Base-by-base conservation (phyloP, 768 basidiomycete genomes). In the Tulasnella sp. region DNA sequence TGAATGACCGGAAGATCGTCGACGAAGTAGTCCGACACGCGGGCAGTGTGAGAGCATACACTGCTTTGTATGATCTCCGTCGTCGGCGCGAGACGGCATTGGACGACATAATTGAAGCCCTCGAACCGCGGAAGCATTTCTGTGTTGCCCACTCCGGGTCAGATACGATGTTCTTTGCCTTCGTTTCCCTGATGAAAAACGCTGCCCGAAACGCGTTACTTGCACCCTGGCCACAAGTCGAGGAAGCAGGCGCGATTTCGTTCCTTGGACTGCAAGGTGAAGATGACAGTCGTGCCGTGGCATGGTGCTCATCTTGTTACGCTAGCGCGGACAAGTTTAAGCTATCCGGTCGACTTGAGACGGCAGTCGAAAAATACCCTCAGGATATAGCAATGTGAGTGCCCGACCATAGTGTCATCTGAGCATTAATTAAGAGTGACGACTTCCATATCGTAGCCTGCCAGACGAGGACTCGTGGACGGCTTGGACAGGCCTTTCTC, bases 71-170 rank as follows among this genome's bases (percentile, higher is more conserved):
- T 46, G 76, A 76, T 31, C 76, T 76, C 12, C 76, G 34, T 37
- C 46, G 46, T n/a, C 41, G 76, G 34, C 46, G 76, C 41, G 76
- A 50, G 28, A 6, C 28, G 2, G 76, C 76, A 37, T 37, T 76
- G 24, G 76, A 76, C 75, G n/a, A 34, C 28, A 76, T 76, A 20
- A 12, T 76, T 22, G 75, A 48, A 44, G 75, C 75, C 60, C 64
- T 69, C 16, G 64, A 69, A 16, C 64, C 64, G 14, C 64, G 64
- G 14, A 69, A 69, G 64, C 64, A 69, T 28, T 69, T 69, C 28
- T 69, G 64, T 14, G 5, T 28, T 6, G 64, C 64, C 8, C 64
- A 69, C 37, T 69, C 64, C 4, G 64, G 31, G 34, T 69, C 64
- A 20, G 64, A 69, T 69, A 69, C 64, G 24, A 69, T 69, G 64